phyloP scores from a whole-genome alignment of 2,329 filamentous ascomycete genomes.

The Claviceps africana region DNA sequence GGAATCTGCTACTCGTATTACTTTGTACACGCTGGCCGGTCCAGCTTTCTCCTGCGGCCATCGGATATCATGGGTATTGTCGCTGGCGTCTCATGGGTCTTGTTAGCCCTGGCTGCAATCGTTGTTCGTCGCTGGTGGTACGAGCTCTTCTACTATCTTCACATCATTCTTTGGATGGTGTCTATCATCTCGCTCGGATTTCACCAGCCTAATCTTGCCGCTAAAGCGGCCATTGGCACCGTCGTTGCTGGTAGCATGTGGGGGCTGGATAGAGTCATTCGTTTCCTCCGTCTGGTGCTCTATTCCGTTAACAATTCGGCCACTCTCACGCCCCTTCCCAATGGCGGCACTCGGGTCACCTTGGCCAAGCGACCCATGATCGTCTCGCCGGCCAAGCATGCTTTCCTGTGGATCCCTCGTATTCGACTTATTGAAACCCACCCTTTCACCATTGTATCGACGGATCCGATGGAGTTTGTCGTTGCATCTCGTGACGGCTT shows the following conservation, averaged over 20 bases:
- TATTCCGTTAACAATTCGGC: conserved; percentile 37
- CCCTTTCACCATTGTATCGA: conserved; percentile 46
- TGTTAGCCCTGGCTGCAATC: conserved; percentile 28
- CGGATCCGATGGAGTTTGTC: conserved; percentile 41
- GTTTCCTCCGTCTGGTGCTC: conserved; percentile 27
- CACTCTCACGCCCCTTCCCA: conserved; percentile 37
- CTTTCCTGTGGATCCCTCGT: conserved; percentile 48
- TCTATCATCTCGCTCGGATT: conserved; percentile 33
- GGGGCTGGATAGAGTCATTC: conserved; percentile 35
- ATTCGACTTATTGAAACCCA: conserved; percentile 45
- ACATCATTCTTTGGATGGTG: conserved; percentile 35
- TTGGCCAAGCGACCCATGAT: conserved; percentile 33
- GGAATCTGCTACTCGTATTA: conserved; percentile 27
- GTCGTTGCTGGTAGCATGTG: conserved; percentile 32
- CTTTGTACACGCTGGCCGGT: conserved; percentile 20
- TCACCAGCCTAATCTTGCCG: conserved; percentile 34
- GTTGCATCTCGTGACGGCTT: conserved; percentile 45
- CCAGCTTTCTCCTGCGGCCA: conserved; percentile 19
- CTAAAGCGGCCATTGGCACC: conserved; percentile 28
- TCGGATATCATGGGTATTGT: conserved; percentile 35
- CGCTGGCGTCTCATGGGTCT: conserved; percentile 30
- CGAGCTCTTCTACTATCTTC: conserved; percentile 40
- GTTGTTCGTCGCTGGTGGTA: conserved; percentile 34
- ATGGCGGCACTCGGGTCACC: conserved; percentile 40
- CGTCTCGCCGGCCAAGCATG: conserved; percentile 43